Conservation (phyloP, 805 yeast species). For the Dipodascus albidus region DNA sequence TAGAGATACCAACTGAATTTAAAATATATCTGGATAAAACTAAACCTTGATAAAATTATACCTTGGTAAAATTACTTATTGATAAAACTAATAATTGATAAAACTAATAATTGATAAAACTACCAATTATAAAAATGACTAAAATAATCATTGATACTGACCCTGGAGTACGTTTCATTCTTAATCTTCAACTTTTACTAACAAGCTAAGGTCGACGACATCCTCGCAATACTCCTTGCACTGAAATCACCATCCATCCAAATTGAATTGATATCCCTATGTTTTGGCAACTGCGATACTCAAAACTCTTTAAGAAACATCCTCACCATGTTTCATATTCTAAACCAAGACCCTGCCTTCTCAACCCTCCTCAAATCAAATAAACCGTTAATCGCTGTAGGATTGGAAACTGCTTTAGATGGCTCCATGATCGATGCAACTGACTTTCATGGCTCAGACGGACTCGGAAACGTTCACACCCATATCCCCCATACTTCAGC, state of each 20-base stretch:
- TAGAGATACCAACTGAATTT: too few relatives aligned
- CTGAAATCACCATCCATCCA: constrained; percentile 21
- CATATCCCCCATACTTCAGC: constrained; percentile 26
- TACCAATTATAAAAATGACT: too few relatives aligned
- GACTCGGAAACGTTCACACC: constrained; percentile 29
- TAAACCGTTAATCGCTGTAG: constrained; percentile 21
- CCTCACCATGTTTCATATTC: constrained; percentile 26
- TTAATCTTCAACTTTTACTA: background rate
- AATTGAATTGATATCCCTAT: constrained; percentile 24
- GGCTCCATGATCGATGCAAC: constrained; percentile 26
- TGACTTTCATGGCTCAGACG: constrained; percentile 31
- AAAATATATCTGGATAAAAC: too few relatives aligned
- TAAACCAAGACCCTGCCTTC: constrained; percentile 21
- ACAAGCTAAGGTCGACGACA: constrained; percentile 25
- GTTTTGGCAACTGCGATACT: constrained; percentile 30
- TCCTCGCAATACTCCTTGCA: constrained; percentile 29
- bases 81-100: too few relatives aligned
- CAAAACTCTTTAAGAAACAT: constrained; percentile 25
- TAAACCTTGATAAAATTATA: too few relatives aligned
- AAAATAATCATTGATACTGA: constrained; percentile 28
- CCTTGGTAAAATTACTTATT: too few relatives aligned
- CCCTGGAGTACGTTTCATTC: constrained; percentile 25
- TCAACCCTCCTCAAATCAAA: constrained; percentile 18
- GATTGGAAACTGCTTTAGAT: constrained; percentile 21
- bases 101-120: too few relatives aligned